Evolutionary conservation across 306 rosid genomes (phyloP).

Genomic region (Cotoneaster glaucophyllus): DNA sequence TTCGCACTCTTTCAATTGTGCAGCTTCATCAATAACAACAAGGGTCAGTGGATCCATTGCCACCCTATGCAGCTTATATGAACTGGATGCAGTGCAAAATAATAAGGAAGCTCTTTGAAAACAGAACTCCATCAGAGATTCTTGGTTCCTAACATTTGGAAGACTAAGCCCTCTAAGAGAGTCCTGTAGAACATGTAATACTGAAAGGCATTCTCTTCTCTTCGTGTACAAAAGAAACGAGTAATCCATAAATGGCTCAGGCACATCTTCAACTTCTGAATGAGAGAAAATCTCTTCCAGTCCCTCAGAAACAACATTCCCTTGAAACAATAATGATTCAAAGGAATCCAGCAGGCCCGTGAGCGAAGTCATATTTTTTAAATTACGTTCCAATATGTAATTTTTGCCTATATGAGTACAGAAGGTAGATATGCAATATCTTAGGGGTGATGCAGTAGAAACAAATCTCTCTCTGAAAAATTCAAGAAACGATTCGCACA

Average conservation of each 20-base stretch:
- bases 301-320: constrained; percentile 18
- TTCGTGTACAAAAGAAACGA: constrained; percentile 11
- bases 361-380: constrained; percentile 28
- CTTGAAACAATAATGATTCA: constrained; percentile 30
- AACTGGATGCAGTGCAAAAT: constrained; percentile 66
- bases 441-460: constrained; percentile 21
- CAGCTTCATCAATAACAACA: constrained; percentile 79
- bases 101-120: constrained; percentile 49
- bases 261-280: constrained; percentile 9
- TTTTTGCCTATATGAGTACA: constrained; percentile 49
- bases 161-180: constrained; percentile 39
- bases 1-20: constrained; percentile 73
- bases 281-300: constrained; percentile 39
- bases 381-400: constrained; percentile 30
- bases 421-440: constrained; percentile 30
- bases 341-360: constrained; percentile 27
- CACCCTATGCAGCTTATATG: constrained; percentile 43
- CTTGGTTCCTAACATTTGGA: constrained; percentile 23
- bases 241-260: not conserved
- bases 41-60: constrained; percentile 33
- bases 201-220: constrained; percentile 39
- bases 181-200: constrained; percentile 28
- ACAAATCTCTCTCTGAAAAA: constrained; percentile 44
- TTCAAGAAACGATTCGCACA: constrained; percentile 42
- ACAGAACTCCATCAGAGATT: constrained; percentile 37